Percentiles rank a stretch among this genome's conserved stretches.
Conservation (phyloP, 495 filamentous ascomycete species). For the Cetradonia linearis region DNA sequence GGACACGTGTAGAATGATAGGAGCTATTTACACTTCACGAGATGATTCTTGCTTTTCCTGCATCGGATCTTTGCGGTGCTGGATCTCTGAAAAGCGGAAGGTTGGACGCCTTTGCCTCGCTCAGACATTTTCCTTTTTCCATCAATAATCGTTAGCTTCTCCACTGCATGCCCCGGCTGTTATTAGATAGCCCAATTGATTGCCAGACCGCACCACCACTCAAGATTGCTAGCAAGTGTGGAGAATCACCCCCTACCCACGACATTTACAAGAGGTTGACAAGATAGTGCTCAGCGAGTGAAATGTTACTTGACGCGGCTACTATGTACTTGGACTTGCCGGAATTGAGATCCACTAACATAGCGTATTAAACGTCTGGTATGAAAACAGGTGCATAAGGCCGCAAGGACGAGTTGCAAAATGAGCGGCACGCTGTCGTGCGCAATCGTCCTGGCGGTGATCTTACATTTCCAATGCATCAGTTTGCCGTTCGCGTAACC, state of each 20-base stretch:
- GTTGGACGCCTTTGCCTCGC: not conserved
- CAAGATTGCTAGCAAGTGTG: conserved; percentile 22
- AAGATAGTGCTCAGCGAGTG: conserved; percentile 29
- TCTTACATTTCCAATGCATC: conserved; percentile 40
- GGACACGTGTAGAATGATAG: too few relatives aligned
- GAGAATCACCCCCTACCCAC: conserved; percentile 31
- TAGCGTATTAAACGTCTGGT: conserved; percentile 21
- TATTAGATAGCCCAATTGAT: not conserved
- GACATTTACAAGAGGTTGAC: conserved; percentile 27
- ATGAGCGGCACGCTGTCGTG: conserved; percentile 44
- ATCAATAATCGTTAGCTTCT: not conserved
- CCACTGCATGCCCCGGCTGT: not conserved
- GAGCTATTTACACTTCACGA: not conserved
- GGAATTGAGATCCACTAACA: conserved; percentile 30
- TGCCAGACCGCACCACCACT: conserved; percentile 8
- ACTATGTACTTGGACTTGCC: conserved; percentile 26
- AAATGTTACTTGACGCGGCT: conserved; percentile 29
- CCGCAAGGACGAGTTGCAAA: conserved; percentile 37
- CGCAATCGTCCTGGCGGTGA: conserved; percentile 30
- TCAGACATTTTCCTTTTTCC: not conserved
- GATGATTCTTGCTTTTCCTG: not conserved
- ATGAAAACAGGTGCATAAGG: conserved; percentile 1
- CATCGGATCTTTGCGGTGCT: not conserved
- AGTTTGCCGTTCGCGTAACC: conserved; percentile 85
- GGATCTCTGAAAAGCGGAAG: not conserved